Evolutionary conservation across 2,329 filamentous ascomycete genomes (phyloP), one percentile per base, ranked within the genome.

Genomic region (Monosporascus sp.): DNA sequence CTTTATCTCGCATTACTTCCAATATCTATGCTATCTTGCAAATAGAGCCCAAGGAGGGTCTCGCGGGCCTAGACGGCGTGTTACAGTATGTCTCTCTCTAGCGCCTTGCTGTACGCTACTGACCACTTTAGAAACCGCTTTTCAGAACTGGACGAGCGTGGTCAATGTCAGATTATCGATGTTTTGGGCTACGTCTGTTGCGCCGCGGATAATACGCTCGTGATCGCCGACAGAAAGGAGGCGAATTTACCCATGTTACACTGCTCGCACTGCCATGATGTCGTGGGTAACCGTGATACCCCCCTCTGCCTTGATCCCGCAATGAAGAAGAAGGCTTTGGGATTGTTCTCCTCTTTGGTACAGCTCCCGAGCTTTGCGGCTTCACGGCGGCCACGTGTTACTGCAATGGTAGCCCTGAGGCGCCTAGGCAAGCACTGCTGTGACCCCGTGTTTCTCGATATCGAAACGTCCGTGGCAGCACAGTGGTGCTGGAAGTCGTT

Each of bases 401-500:
- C 83, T 55, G 85, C 86, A 9, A 90, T 94, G 83, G 70, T 87
- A 54, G 79, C 84, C 3, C 74, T 96, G 48, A 83, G 85, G 60
- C 82, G 85, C 46, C 73, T 94, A 41, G 77, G 89, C 25, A 77
- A 80, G 48, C 90, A 96, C 68, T 84, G 83, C 4, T 73, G 76
- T 17, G 77, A 83, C 50, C 57, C 74, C 0, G 74, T 77, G 3
- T 75, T 88, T 50, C 72, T 93, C 31, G 82, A 89, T 58, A 73
- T 97, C 2, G 81, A 86, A 54, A 75, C 73, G 1, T 91, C 89
- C 8, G 68, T 73, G 1, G 73, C 90, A 41, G 91, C 89, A 0
- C 86, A 92, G 63, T 93, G 89, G 82, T 92, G 90, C 64, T 73
- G 97, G 5, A 83, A 87, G 60, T 90, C 88, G 0, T 74, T 97